Evolutionary conservation across 495 filamentous ascomycete genomes (phyloP).

Genomic region (Gamarada debralockiae): DNA sequence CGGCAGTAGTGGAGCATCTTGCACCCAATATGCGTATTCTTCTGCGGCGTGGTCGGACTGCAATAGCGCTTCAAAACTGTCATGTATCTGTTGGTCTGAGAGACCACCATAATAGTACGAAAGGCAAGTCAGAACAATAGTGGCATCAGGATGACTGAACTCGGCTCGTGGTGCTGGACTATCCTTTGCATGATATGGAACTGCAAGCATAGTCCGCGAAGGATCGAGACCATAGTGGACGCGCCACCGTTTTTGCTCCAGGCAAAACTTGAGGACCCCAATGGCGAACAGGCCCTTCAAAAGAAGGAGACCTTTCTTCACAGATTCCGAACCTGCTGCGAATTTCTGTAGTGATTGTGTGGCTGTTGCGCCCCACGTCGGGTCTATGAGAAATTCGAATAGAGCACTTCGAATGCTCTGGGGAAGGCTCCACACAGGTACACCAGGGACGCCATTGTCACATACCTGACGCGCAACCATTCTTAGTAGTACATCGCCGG

Average conservation of each 20-base stretch:
- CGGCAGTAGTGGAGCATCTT: slow-evolving; percentile 32
- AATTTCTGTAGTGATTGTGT: slow-evolving; percentile 33
- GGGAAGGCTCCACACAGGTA: slow-evolving; percentile 38
- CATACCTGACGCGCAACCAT: slow-evolving; percentile 30
- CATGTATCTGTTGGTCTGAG: slow-evolving; percentile 43
- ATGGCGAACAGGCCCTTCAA: slow-evolving; percentile 57
- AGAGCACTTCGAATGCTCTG: slow-evolving; percentile 32
- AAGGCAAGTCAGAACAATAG: slow-evolving; percentile 62
- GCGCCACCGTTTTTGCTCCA: slow-evolving; percentile 58
- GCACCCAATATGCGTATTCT: slow-evolving; percentile 54
- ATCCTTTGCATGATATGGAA: slow-evolving; percentile 72
- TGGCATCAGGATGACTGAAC: slow-evolving; percentile 71
- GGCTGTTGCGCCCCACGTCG: slow-evolving; percentile 24
- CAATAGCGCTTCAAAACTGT: slow-evolving; percentile 44
- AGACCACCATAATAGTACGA: slow-evolving; percentile 69
- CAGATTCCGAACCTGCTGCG: slow-evolving; percentile 16
- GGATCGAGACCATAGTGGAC: slow-evolving; percentile 63
- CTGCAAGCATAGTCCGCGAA: slow-evolving; percentile 52
- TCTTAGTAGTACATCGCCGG: slow-evolving; percentile 1
- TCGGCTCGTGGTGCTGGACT: slow-evolving; percentile 59
- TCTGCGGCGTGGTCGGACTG: slow-evolving; percentile 50
- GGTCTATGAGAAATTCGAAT: slow-evolving; percentile 38
- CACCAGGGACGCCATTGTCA: slow-evolving; percentile 32
- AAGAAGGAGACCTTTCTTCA: slow-evolving; percentile 43
- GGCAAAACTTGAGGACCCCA: slow-evolving; percentile 49